phyloP scores from a whole-genome alignment of 1,284 basidiomycete species.

The Malassezia psittaci region DNA sequence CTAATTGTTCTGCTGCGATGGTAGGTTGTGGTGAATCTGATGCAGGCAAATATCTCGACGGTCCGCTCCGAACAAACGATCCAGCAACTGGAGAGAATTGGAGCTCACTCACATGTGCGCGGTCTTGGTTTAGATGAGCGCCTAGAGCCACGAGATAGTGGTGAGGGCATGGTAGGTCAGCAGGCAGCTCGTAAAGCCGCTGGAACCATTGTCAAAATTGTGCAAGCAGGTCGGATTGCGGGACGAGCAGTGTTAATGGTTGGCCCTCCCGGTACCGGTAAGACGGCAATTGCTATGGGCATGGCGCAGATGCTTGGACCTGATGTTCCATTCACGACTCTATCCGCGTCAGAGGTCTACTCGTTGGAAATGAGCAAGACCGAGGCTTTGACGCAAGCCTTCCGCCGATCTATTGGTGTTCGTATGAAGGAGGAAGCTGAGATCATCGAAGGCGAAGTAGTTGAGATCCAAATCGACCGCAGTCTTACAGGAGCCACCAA shows the following conservation, averaged over 20 bases:
- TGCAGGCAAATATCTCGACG: conserved; percentile 35
- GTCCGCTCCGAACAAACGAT: conserved; percentile 27
- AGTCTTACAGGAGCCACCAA: conserved; percentile 95
- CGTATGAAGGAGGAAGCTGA: conserved; percentile 96
- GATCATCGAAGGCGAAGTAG: conserved; percentile 93
- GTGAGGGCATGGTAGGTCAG: conserved; percentile 93
- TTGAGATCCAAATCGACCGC: conserved; percentile 95
- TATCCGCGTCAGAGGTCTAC: conserved; percentile 93
- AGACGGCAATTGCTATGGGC: conserved; percentile 89
- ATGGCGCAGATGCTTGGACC: conserved; percentile 90
- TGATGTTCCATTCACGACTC: conserved; percentile 94
- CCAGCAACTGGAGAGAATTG: conserved; percentile 43
- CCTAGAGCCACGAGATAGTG: conserved; percentile 73
- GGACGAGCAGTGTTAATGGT: conserved; percentile 91
- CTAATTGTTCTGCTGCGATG: no score
- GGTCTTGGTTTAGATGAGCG: conserved; percentile 78
- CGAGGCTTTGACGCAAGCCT: conserved; percentile 90
- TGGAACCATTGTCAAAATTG: conserved; percentile 94
- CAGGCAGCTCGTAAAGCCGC: conserved; percentile 88
- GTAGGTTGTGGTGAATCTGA: neutral
- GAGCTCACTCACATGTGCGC: conserved; percentile 43
- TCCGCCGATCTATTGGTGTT: conserved; percentile 87
- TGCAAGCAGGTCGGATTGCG: conserved; percentile 86
- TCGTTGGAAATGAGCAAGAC: conserved; percentile 93
- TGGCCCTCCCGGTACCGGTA: conserved; percentile 88